Conservation (phyloP, 768 basidiomycete species). For the Phylloporus scabripes region DNA sequence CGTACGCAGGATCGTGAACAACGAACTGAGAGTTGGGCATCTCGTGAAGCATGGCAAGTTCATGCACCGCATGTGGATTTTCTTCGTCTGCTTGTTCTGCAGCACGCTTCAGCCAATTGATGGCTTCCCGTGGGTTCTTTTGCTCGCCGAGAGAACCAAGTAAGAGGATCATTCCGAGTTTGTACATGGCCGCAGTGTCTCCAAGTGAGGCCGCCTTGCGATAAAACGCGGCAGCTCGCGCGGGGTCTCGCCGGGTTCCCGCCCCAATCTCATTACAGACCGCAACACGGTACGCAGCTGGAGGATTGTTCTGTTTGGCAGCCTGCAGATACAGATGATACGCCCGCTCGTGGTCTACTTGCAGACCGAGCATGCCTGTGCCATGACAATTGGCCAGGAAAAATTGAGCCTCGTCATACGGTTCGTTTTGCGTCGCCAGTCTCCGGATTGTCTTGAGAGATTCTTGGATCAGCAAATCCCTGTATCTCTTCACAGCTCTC, state of each 20-base stretch:
- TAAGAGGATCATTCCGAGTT: constrained; percentile 96
- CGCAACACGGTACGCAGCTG: constrained; percentile 93
- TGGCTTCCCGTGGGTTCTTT: constrained; percentile 84
- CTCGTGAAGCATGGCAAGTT: constrained; percentile 86
- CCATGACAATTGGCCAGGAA: constrained; percentile 97
- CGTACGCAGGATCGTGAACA: constrained; percentile 73
- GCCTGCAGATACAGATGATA: constrained; percentile 97
- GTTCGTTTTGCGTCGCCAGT: constrained; percentile 85
- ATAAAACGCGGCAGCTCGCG: constrained; percentile 91
- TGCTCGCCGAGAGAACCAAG: constrained; percentile 78
- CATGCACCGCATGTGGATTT: constrained; percentile 95
- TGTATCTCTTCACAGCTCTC: constrained; percentile 83
- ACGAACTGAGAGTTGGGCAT: constrained; percentile 60
- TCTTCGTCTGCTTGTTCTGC: constrained; percentile 97
- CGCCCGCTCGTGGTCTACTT: constrained; percentile 95
- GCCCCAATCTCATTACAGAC: constrained; percentile 99
- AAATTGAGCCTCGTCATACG: constrained; percentile 96
- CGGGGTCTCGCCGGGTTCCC: constrained; percentile 83
- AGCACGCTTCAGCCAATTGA: constrained; percentile 91
- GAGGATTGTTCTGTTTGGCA: constrained; percentile 93
- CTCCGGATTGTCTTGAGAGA: constrained; percentile 89
- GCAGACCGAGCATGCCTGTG: constrained; percentile 90
- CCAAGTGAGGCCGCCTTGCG: constrained; percentile 94
- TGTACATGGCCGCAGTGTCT: constrained; percentile 99
- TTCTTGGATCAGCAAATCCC: constrained; percentile 81